phyloP scores from a whole-genome alignment of 805 yeast genomes.

The Candida maltosa region DNA sequence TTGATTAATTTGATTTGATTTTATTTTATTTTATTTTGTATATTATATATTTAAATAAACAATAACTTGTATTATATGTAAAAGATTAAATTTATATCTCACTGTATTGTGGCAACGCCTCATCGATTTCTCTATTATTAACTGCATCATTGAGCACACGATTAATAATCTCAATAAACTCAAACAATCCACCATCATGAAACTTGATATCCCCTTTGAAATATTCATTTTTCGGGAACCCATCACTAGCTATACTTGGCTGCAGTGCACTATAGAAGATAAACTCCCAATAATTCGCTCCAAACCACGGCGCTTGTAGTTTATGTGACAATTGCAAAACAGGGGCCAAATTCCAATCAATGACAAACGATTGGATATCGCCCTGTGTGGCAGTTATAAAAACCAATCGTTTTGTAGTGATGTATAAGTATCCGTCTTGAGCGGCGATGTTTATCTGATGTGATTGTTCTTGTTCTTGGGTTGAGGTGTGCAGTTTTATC shows the following conservation, averaged over 20 bases:
- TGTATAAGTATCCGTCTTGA: slow-evolving; percentile 35
- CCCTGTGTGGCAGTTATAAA: slow-evolving; percentile 37
- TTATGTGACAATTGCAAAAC: slow-evolving; percentile 33
- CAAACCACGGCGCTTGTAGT: slow-evolving; percentile 51
- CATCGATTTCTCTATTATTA: slow-evolving; percentile 38
- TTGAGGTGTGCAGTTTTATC: slow-evolving; percentile 21
- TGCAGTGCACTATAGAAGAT: slow-evolving; percentile 31
- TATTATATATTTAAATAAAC: background rate
- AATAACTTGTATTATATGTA: background rate
- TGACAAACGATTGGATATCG: slow-evolving; percentile 39
- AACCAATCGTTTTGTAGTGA: slow-evolving; percentile 42
- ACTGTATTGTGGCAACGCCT: slow-evolving; percentile 43
- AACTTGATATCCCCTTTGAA: slow-evolving; percentile 38
- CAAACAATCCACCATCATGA: slow-evolving; percentile 47
- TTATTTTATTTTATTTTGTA: background rate
- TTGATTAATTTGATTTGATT: slow-evolving; percentile 5
- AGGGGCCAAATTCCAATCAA: slow-evolving; percentile 26
- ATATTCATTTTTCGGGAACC: slow-evolving; percentile 35
- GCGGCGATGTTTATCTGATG: slow-evolving; percentile 25
- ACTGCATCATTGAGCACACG: slow-evolving; percentile 30
- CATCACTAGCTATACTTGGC: slow-evolving; percentile 36
- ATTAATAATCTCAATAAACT: slow-evolving; percentile 35
- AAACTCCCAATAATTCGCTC: slow-evolving; percentile 48
- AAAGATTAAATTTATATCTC: slow-evolving; percentile 6
- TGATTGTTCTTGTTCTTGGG: slow-evolving; percentile 3